Base-by-base conservation (phyloP, 495 filamentous ascomycete species). In the Talaromyces borbonicus region DNA sequence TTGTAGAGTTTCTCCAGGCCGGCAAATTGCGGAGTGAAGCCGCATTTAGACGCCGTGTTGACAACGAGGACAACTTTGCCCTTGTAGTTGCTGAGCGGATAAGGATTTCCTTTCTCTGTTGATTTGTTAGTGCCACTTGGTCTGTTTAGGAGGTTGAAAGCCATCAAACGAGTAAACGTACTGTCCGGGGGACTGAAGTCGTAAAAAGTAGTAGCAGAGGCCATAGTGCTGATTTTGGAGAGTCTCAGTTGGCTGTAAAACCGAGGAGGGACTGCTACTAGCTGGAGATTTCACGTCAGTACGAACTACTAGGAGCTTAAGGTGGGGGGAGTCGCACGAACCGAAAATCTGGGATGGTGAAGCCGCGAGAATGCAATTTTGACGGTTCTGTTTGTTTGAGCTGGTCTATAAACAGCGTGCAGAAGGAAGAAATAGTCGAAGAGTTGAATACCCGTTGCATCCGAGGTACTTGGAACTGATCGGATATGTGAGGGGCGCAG, bases 21-120 rank as follows among this genome's bases (percentile, higher is more conserved):
- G 43, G 77, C 78, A 62, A 90, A 97, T 67, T 99, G 92, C n/a
- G 85, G 85, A 8, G 92, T 96, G 79, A 96, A 97, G 60, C 93
- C 92, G 71, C 92, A 99, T 73, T 96, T 95, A 58, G 86, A 93
- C 49, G 92, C 92, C n/a, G 88, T 94, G 77, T 99, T 99, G 67
- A 97, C 92, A 55, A 94, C 56, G 32, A 99, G 84, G 50, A 97
- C 79, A 61, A 96, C 90, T 63, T 96, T 96, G 72, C 84, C 86
- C 49, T 84, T 73, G 65, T 87, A 80, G 24, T 74, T 57, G 51
- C 65, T 52, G 56, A 97, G 77, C 46, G 78, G 69, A 60, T 80
- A 84, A 49, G 81, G 73, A 16, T 69, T 51, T 64, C 87, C 89
- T 60, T 79, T 86, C 57, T 92, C 87, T 92, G 56, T 52, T 25